Evolutionary conservation across 306 rosid species (phyloP).

Genomic region (Cicer pinnatifidum): DNA sequence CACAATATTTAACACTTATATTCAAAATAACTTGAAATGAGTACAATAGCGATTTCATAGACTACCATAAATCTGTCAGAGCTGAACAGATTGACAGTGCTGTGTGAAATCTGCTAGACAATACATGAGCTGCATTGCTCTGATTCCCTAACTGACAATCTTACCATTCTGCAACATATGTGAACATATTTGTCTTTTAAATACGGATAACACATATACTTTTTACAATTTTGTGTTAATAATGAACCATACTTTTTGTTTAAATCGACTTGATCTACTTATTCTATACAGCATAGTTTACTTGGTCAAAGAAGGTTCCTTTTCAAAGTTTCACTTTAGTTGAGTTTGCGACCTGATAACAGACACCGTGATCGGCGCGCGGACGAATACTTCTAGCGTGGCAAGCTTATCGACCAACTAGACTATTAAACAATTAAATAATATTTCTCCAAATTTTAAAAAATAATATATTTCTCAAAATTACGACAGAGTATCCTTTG

Average conservation of each 20-base stretch:
- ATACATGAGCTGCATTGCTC: conserved; percentile 10
- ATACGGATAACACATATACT: neutral
- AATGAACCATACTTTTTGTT: conserved; percentile 20
- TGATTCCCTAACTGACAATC: neutral
- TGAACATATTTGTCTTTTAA: conserved; percentile 10
- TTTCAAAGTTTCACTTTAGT: conserved; percentile 1
- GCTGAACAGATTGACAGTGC: neutral
- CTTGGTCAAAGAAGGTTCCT: conserved; percentile 14
- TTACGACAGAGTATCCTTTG: too few relatives aligned
- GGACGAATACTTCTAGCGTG: too few relatives aligned
- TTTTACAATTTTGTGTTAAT: conserved; percentile 27
- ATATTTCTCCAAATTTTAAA: too few relatives aligned
- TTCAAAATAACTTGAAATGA: neutral
- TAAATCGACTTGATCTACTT: conserved; percentile 10
- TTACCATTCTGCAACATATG: neutral
- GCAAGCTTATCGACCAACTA: too few relatives aligned
- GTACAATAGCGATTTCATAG: neutral
- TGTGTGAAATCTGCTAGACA: neutral
- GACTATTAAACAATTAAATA: too few relatives aligned
- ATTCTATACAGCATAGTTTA: conserved; percentile 12
- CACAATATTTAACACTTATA: neutral
- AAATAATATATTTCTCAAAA: too few relatives aligned
- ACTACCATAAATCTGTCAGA: conserved; percentile 13
- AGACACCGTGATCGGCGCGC: too few relatives aligned
- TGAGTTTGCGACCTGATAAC: too few relatives aligned